A percentile compares a stretch with the other conserved stretches of the same genome.
Evolutionary conservation across 2,329 filamentous ascomycete genomes (phyloP).

Genomic region (Cercospora sp.): DNA sequence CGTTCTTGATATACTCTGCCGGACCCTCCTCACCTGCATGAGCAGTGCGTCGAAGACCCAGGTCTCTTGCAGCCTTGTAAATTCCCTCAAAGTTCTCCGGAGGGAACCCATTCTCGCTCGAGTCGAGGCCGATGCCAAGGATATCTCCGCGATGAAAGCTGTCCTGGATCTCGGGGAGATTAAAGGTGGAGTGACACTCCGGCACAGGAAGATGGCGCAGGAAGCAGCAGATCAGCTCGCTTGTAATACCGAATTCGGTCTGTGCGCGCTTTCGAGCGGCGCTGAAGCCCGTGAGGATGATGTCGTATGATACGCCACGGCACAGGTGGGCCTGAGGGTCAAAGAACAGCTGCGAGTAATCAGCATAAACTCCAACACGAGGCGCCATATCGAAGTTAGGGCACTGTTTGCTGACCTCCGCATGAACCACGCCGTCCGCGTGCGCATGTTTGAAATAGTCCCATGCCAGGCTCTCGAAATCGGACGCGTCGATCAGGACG

Average conservation of each 20-base stretch:
- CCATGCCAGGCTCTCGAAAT: slow-evolving; percentile 72
- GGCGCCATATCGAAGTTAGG: not conserved
- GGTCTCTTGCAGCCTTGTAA: slow-evolving; percentile 56
- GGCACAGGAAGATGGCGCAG: slow-evolving; percentile 66
- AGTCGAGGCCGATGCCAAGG: slow-evolving; percentile 67
- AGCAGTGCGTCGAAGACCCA: slow-evolving; percentile 64
- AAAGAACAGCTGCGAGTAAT: slow-evolving; percentile 70
- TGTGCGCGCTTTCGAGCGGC: slow-evolving; percentile 62
- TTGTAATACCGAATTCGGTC: slow-evolving; percentile 63
- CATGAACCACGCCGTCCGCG: slow-evolving; percentile 56
- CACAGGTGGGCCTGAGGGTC: slow-evolving; percentile 73
- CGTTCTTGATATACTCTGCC: slow-evolving; percentile 62
- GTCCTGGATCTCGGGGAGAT: slow-evolving; percentile 44
- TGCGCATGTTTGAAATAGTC: slow-evolving; percentile 68
- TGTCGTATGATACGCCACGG: slow-evolving; percentile 63
- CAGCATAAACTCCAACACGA: not conserved
- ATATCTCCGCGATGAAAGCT: slow-evolving; percentile 39
- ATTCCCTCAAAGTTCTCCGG: slow-evolving; percentile 61
- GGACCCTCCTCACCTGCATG: slow-evolving; percentile 78
- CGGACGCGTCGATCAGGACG: slow-evolving; percentile 63
- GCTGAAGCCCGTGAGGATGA: slow-evolving; percentile 64
- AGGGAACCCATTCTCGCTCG: slow-evolving; percentile 52
- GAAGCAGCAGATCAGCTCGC: slow-evolving; percentile 70
- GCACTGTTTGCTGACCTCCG: slow-evolving; percentile 1
- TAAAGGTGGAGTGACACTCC: slow-evolving; percentile 55